Evolutionary conservation across 2,329 filamentous ascomycete species (phyloP).

Genomic region (Fusarium sp.): DNA sequence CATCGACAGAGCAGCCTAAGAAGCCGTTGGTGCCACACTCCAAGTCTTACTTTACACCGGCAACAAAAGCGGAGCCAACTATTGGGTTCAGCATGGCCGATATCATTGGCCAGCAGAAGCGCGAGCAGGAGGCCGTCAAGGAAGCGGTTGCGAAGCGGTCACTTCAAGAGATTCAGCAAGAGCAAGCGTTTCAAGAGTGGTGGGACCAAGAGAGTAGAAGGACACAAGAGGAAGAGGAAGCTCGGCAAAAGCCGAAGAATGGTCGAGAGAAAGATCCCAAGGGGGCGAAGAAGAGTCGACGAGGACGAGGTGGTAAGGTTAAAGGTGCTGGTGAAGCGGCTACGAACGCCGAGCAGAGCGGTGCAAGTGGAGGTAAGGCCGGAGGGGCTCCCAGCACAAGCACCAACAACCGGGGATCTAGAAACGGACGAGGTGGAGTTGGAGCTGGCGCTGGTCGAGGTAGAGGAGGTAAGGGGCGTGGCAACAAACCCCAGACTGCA

Average conservation of each 20-base stretch:
- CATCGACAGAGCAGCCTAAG: slow-evolving; percentile 49
- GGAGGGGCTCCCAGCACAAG: slow-evolving; percentile 27
- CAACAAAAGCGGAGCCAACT: slow-evolving; percentile 71
- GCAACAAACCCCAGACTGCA: slow-evolving; percentile 29
- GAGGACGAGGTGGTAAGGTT: slow-evolving; percentile 50
- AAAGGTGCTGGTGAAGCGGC: slow-evolving; percentile 41
- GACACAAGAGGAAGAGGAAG: slow-evolving; percentile 74
- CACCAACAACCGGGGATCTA: slow-evolving; percentile 31
- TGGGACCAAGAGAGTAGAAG: slow-evolving; percentile 88
- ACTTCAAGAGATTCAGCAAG: slow-evolving; percentile 93
- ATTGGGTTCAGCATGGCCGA: slow-evolving; percentile 83
- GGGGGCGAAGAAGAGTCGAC: slow-evolving; percentile 49
- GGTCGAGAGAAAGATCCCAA: slow-evolving; percentile 59
- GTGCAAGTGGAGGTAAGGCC: slow-evolving; percentile 18
- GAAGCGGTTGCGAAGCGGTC: slow-evolving; percentile 90
- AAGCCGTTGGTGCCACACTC: slow-evolving; percentile 69
- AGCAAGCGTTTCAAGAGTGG: slow-evolving; percentile 97
- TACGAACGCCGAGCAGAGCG: slow-evolving; percentile 36
- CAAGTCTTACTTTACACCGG: slow-evolving; percentile 68
- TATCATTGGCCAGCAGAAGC: slow-evolving; percentile 88
- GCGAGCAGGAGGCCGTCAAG: slow-evolving; percentile 83
- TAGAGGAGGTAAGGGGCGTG: slow-evolving; percentile 42
- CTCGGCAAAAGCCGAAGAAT: slow-evolving; percentile 54
- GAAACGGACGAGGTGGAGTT: slow-evolving; percentile 36
- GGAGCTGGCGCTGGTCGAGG: slow-evolving; percentile 36